Evolutionary conservation across 164 flowering plant genomes (phyloP), one percentile per base, ranked within the genome.

Genomic region (Nymphaea colorata): DNA sequence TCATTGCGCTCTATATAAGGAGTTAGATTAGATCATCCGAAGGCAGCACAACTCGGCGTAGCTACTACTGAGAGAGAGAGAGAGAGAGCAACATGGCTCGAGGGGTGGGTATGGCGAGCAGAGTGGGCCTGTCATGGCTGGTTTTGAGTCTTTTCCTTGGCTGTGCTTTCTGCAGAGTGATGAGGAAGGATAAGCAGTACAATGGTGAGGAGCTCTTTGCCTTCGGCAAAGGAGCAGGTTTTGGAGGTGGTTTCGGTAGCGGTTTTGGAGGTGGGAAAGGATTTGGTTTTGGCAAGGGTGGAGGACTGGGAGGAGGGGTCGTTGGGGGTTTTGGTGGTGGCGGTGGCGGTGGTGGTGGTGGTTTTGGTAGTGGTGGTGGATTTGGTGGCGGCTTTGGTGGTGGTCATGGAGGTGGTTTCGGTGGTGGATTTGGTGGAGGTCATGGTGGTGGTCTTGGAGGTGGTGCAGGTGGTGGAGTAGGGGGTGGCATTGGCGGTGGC

Each of bases 281-380:
- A 10, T 55, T 53, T 4, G 68, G 76, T 5, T 70, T 60, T 18
- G 81, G 83, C 7, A 60, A 70, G 4, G 76, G 73, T 64, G 71
- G 71, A 3, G 81, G 81, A 8, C 66, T 61, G 5, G 70, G 76
- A 0, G 71, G 71, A 4, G 83, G 83, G 2, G 66, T 59, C 1
- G 81, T 77, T 0, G 67, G 60, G n/a, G 80, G 78, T 45, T 76
- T 76, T 2, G 82, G 79, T 2, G 5, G 68, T n/a, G 82, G 82
- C 16, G 79, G 74, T 16, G 36, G 36, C 36, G 81, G 83, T 41
- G n/a, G 43, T 5, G 79, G 83, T 0, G 64, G 65, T 0, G 80
- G 76, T 2, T 44, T 11, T 18, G 74, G 74, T 18, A 55, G 4
- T 12, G 79, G 79, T 10, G 45, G 36, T 3, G 80, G 80, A 6